Evolutionary conservation across 129 eudicot species (phyloP).

Genomic region (Helianthus annuus): HanXRQr2.0-SUNRISE NC_035438.2:834805-835304

Average conservation of each 20-base stretch:
- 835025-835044: background rate
- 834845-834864: slow-evolving; percentile 11
- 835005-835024: background rate
- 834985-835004: slow-evolving; percentile 5
- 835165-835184: background rate
- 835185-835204: background rate
- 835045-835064: background rate
- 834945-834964: background rate
- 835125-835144: background rate
- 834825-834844: slow-evolving; percentile 19
- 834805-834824: slow-evolving; percentile 11
- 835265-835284: background rate
- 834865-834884: slow-evolving; percentile 7
- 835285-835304: background rate
- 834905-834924: background rate
- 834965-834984: background rate
- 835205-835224: too few species aligned
- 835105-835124: background rate
- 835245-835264: too few species aligned
- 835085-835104: background rate
- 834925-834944: background rate
- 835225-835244: too few species aligned
- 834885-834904: background rate
- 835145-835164: background rate
- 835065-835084: background rate